Evolutionary conservation across 2,329 filamentous ascomycete genomes (phyloP), one percentile per base, ranked within the genome.

Genomic region (Pseudocercospora musae): DNA sequence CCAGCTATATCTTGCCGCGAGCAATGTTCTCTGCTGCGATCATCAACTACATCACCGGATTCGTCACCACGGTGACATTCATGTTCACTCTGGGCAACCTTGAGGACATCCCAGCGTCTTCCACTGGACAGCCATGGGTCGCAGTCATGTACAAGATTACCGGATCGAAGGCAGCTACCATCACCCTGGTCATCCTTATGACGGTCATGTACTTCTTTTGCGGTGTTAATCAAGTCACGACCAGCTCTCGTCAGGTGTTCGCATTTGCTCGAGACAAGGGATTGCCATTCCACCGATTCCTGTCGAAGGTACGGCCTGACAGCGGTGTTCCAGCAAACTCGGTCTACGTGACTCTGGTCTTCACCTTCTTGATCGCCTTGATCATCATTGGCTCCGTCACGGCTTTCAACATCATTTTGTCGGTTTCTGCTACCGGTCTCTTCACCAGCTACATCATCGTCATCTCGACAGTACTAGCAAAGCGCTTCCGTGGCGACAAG

Each of bases 361-460:
- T 69, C 60, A 69, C 65, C 37, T 64, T 72, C 53, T 62, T 77
- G 7, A 60, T 73, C 8, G 69, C 71, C 8, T 65, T 77, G 25
- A 75, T 77, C 63, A 75, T 75, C 55, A 71, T 77, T 48, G 75
- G 74, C 40, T 72, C 71, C 31, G 78, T 76, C 20, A 75, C 76
- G n/a, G 78, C 76, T 9, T 75, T 81, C 60, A 74, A 76, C 63
- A 77, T 77, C 46, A 78, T 79, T 49, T 74, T 80, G 27, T 77
- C 78, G 4, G 71, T 80, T 20, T 75, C 72, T 4, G 63, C 64
- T 23, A 65, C 64, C 15, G 66, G 63, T 10, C 63, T 72, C 40
- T 67, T 69, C 60, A 66, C 65, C 44, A 67, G 66, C 49, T 71
- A 71, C 60, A 40, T 71, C 29, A 62, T 52, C 9, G 59, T 67